phyloP scores from a whole-genome alignment of 1,284 basidiomycete species.

The Veloboletus limbatus region DNA sequence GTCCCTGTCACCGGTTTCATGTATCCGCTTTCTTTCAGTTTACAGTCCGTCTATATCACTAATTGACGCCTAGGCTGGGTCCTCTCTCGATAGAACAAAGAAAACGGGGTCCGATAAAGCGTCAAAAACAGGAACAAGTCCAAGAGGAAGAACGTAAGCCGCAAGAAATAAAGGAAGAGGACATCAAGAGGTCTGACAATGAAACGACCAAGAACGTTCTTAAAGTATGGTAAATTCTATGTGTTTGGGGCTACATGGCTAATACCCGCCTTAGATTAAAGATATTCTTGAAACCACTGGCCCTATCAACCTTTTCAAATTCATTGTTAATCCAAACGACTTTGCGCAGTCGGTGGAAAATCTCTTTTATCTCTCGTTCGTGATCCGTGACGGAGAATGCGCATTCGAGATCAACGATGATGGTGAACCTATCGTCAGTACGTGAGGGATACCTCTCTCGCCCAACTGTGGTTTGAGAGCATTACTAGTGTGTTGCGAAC shows the following conservation, averaged over 20 bases:
- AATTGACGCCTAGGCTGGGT: slow-evolving; percentile 55
- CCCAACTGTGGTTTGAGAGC: slow-evolving; percentile 1
- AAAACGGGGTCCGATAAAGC: slow-evolving; percentile 55
- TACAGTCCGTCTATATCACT: slow-evolving; percentile 3
- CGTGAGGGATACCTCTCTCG: slow-evolving; percentile 28
- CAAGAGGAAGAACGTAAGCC: slow-evolving; percentile 66
- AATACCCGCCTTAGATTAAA: slow-evolving; percentile 46
- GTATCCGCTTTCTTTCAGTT: slow-evolving; percentile 43
- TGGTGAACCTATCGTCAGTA: slow-evolving; percentile 75
- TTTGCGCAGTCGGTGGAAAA: slow-evolving; percentile 94
- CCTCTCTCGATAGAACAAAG: slow-evolving; percentile 77
- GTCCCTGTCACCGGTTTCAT: slow-evolving; percentile 78
- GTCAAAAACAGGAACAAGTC: slow-evolving; percentile 71
- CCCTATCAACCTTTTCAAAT: slow-evolving; percentile 73
- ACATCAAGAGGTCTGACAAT: slow-evolving; percentile 73
- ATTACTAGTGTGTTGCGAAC: slow-evolving; percentile 55
- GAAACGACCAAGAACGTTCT: slow-evolving; percentile 80
- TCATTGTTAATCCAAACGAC: slow-evolving; percentile 83
- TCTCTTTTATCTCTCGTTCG: slow-evolving; percentile 88
- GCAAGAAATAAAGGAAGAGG: slow-evolving; percentile 72
- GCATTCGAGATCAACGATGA: slow-evolving; percentile 62
- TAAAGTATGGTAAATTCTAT: slow-evolving; percentile 40
- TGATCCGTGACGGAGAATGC: slow-evolving; percentile 82
- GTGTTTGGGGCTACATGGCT: neutral
- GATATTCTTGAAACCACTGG: slow-evolving; percentile 48